Evolutionary conservation across 768 basidiomycete species (phyloP).

Genomic region (Leucocoprinus birnbaumii): DNA sequence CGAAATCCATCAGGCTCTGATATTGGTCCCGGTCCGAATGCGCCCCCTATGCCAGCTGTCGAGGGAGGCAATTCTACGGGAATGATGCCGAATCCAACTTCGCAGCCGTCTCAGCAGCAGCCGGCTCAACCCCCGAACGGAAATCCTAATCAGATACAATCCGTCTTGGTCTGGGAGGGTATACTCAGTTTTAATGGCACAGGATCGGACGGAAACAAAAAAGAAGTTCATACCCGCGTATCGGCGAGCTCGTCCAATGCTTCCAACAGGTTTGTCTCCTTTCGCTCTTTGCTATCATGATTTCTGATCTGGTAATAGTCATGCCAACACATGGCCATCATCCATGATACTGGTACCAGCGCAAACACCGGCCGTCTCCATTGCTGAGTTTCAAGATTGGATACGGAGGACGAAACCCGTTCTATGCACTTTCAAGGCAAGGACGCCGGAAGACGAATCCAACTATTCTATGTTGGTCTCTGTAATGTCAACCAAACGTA

Average conservation of each 20-base stretch:
- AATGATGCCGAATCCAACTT: background rate
- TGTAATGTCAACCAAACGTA: constrained; percentile 37
- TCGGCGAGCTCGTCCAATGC: constrained; percentile 24
- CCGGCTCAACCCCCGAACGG: constrained; percentile 8
- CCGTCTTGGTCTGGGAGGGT: constrained; percentile 42
- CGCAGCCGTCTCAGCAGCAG: background rate
- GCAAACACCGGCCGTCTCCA: constrained; percentile 36
- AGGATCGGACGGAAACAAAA: constrained; percentile 29
- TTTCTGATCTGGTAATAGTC: constrained; percentile 33
- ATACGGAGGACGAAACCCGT: constrained; percentile 36
- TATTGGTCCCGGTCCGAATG: background rate
- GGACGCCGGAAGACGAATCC: constrained; percentile 21
- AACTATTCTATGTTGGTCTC: constrained; percentile 38
- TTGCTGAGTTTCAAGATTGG: constrained; percentile 44
- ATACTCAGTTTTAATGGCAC: constrained; percentile 41
- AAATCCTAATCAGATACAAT: background rate
- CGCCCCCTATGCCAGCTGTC: background rate
- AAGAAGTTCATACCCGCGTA: constrained; percentile 43
- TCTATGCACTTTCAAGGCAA: constrained; percentile 39
- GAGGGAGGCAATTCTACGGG: constrained; percentile 1
- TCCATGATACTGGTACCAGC: constrained; percentile 38
- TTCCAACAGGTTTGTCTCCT: constrained; percentile 28
- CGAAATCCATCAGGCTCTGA: constrained; percentile 15
- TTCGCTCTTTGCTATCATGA: background rate
- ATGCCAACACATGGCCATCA: constrained; percentile 50